Base-by-base conservation (phyloP, 495 filamentous ascomycete species). In the Pyronema omphalodes region DNA sequence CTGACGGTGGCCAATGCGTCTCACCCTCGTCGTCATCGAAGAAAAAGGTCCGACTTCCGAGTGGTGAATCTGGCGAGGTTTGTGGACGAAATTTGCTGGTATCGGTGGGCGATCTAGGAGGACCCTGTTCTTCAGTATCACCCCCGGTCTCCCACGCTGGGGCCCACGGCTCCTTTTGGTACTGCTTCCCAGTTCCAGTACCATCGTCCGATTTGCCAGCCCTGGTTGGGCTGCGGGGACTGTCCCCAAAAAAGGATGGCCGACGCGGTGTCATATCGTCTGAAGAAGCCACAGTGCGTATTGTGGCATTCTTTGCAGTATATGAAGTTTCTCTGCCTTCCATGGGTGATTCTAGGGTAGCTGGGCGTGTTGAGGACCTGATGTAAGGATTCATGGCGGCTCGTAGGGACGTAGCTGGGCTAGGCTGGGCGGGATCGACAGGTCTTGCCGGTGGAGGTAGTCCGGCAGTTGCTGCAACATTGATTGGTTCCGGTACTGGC, bases 371-470 rank as follows among this genome's bases (percentile, higher is more conserved):
- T 46, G 64, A 62, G 50, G 52, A 65, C 51, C 51, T 48, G 19
- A 94, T 70, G 61, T 85, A 95, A 41, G 86, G 87, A 64, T 86
- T 82, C 91, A 96, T 95, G 35, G 86, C 83, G 67, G 85, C 74
- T 36, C 86, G 77, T 60, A 96, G 71, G 64, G 88, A 95, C 63
- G 84, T 89, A 6, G 83, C 78, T n/a, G 91, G 86, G 61, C 88
- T 94, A 37, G 71, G 69, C 54, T 75, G 63, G 15, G 71, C 63
- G 44, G 56, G 39, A 64, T 71, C 62, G 58, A 64, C 15, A 53
- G 57, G 33, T 73, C 70, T 46, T 33, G 54, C 43, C 36, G 57
- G 55, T 44, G 51, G 51, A 40, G 68, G 68, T 39, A 74, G 60
- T 29, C 23, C 23, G 23, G 23, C 23, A 12, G 11, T 17, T 12